phyloP scores from a whole-genome alignment of 2,329 filamentous ascomycete species.

The Xylaria sp. region DNA sequence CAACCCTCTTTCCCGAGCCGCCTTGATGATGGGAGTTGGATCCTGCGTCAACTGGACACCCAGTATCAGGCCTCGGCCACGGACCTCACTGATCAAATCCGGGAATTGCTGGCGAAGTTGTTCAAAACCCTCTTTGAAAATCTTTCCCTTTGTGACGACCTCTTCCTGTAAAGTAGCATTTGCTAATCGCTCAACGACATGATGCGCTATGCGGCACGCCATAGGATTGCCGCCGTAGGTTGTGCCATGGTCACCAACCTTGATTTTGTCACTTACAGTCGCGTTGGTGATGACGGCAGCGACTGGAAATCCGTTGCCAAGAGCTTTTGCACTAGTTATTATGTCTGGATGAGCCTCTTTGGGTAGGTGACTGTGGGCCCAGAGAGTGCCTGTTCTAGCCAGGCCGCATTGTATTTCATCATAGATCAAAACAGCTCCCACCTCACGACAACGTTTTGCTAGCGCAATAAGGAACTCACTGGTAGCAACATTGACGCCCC shows the following conservation, averaged over 20 bases:
- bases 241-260: constrained; percentile 86
- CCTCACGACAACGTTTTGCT: constrained; percentile 83
- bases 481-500: constrained; percentile 85
- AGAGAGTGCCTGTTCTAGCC: constrained; percentile 84
- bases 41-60: constrained; percentile 84
- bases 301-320: constrained; percentile 96
- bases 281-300: constrained; percentile 76
- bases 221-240: constrained; percentile 95
- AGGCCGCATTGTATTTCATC: constrained; percentile 98
- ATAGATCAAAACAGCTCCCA: constrained; percentile 89
- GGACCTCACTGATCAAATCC: constrained; percentile 77
- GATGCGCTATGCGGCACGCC: constrained; percentile 83
- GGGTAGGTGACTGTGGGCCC: constrained; percentile 82
- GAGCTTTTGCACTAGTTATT: constrained; percentile 91
- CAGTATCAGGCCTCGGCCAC: constrained; percentile 85
- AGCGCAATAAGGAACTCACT: constrained; percentile 86
- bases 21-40: constrained; percentile 79
- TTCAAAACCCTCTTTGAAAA: constrained; percentile 61
- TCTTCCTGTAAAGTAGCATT: constrained; percentile 74
- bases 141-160: constrained; percentile 72
- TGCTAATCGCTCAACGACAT: constrained; percentile 82
- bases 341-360: constrained; percentile 90
- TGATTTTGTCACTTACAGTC: constrained; percentile 72
- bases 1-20: constrained; percentile 86
- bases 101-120: constrained; percentile 65